Evolutionary conservation across 225 moss, liverwort and hornwort genomes (phyloP).

Genomic region (Marchantia polymorpha): DNA sequence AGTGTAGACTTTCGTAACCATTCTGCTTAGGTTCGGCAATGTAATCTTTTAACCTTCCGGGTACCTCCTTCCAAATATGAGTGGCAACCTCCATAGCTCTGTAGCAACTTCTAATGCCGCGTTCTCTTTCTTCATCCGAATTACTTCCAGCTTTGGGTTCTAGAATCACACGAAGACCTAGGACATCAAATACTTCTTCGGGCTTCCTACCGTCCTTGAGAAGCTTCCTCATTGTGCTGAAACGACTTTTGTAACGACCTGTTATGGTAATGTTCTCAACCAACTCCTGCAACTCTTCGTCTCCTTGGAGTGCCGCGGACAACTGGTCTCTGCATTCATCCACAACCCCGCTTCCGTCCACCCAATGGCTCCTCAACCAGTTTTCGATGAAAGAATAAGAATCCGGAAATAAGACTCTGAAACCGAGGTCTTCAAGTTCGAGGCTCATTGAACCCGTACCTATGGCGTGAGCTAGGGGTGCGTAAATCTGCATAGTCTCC

Average conservation of each 20-base stretch:
- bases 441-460: constrained; percentile 71
- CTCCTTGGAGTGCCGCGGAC: constrained; percentile 48
- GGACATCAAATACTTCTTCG: constrained; percentile 85
- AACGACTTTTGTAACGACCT: constrained; percentile 82
- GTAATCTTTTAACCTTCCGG: constrained; percentile 79
- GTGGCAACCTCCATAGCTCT: constrained; percentile 65
- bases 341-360: constrained; percentile 58
- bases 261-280: constrained; percentile 46
- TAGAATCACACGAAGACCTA: constrained; percentile 74
- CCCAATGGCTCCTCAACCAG: constrained; percentile 73
- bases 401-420: constrained; percentile 81
- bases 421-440: constrained; percentile 84
- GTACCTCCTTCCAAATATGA: constrained; percentile 62
- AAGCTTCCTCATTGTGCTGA: constrained; percentile 92
- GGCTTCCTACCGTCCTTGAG: constrained; percentile 79
- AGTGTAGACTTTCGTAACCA: constrained; percentile 81
- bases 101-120: constrained; percentile 69
- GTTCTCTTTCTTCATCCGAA: constrained; percentile 35
- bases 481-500: constrained; percentile 94
- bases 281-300: constrained; percentile 52
- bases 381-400: constrained; percentile 72
- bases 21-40: constrained; percentile 79
- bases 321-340: constrained; percentile 54
- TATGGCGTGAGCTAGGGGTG: constrained; percentile 87
- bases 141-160: constrained; percentile 47